Percentiles rank a stretch among this genome's conserved stretches.
These are phyloP conservation scores for Papilionanthe hybrid DNA, from an alignment of 116 monocot genomes.

Conservation along the genomic window DNA sequence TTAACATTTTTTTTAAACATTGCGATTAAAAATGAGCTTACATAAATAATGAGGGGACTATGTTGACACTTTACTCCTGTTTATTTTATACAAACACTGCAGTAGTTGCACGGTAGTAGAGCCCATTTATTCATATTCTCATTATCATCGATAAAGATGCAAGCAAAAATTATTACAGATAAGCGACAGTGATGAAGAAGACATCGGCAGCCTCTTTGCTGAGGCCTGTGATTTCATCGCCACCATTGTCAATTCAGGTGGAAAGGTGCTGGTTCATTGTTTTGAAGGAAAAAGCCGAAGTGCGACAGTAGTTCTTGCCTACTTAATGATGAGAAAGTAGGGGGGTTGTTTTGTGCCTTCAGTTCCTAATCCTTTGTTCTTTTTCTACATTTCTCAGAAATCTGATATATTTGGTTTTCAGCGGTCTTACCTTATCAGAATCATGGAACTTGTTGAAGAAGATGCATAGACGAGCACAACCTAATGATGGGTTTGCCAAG, in stretches of 20 bases:
- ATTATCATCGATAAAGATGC: neutral
- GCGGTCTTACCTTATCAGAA: slow-evolving; percentile 55
- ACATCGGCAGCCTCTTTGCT: slow-evolving; percentile 70
- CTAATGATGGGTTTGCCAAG: slow-evolving; percentile 88
- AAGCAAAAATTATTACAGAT: slow-evolving; percentile 32
- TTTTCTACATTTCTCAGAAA: neutral
- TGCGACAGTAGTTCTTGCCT: slow-evolving; percentile 82
- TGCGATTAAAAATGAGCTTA: too few species aligned
- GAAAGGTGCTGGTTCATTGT: slow-evolving; percentile 89
- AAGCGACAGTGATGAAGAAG: slow-evolving; percentile 69
- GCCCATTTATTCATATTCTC: neutral
- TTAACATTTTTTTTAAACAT: too few species aligned
- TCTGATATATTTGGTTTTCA: slow-evolving; percentile 1
- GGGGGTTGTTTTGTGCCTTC: neutral
- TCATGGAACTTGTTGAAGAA: slow-evolving; percentile 78
- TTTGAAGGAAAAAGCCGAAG: slow-evolving; percentile 97
- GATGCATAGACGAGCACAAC: slow-evolving; percentile 77
- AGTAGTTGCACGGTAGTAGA: neutral
- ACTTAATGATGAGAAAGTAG: slow-evolving; percentile 86
- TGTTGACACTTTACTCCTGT: too few species aligned
- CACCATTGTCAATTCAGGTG: slow-evolving; percentile 39
- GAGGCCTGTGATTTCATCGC: slow-evolving; percentile 79
- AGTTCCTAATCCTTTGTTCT: neutral
- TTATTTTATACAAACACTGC: too few species aligned
- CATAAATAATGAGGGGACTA: too few species aligned